A percentile compares a stretch with the other conserved stretches of the same genome.
Conservation (phyloP, 169 alveolate genomes). For the Plasmodium knowlesi region DNA sequence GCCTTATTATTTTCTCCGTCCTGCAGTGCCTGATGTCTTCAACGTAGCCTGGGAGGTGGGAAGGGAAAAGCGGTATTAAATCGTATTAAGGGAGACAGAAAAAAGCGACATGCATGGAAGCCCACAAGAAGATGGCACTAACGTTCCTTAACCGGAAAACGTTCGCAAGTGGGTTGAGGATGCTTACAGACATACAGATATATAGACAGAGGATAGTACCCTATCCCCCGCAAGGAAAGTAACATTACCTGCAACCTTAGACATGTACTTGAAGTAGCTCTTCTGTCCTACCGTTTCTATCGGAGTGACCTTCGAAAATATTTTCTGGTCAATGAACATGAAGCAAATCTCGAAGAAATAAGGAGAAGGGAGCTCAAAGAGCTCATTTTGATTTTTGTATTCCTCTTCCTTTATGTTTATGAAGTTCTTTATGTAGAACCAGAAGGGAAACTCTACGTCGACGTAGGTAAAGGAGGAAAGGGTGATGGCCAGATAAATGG, state of each 20-base stretch:
- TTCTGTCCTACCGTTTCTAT: slow-evolving; percentile 74
- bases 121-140: not conserved
- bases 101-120: not conserved
- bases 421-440: slow-evolving; percentile 74
- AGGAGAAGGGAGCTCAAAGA: slow-evolving; percentile 75
- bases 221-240: not conserved
- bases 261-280: slow-evolving; percentile 70
- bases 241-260: slow-evolving; percentile 62
- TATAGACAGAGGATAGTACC: not conserved
- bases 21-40: slow-evolving; percentile 75
- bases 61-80: not conserved
- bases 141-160: not conserved
- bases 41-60: slow-evolving; percentile 45
- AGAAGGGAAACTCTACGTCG: slow-evolving; percentile 75
- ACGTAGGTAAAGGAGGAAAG: slow-evolving; percentile 69
- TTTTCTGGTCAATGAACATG: slow-evolving; percentile 73
- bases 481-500: slow-evolving; percentile 57
- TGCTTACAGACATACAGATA: not conserved
- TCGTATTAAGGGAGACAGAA: not conserved
- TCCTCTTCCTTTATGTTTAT: slow-evolving; percentile 70
- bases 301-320: slow-evolving; percentile 73
- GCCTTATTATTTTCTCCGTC: slow-evolving; percentile 58
- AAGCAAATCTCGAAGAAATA: slow-evolving; percentile 74
- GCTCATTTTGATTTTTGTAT: slow-evolving; percentile 48
- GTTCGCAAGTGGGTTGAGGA: not conserved